Conservation (phyloP, 257 asterid genomes). For the Nicotiana knightiana region DNA sequence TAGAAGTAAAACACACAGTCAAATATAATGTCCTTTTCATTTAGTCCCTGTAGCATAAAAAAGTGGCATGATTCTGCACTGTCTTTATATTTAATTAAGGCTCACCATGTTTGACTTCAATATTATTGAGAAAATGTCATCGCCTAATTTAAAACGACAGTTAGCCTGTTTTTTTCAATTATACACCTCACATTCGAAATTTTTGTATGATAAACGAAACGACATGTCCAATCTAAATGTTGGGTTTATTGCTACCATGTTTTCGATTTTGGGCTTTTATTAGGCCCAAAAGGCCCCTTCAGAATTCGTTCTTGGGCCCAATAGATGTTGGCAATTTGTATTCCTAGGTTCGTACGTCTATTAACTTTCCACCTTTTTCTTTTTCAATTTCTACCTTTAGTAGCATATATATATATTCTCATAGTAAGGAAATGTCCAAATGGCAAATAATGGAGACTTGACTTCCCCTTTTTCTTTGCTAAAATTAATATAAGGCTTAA, state of each 20-base stretch:
- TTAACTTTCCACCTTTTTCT: neutral
- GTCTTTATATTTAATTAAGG: neutral
- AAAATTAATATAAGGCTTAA: neutral
- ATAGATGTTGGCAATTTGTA: neutral
- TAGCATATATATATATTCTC: neutral
- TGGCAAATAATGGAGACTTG: neutral
- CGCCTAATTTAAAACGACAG: too few relatives aligned
- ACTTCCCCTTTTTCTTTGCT: neutral
- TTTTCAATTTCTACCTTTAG: neutral
- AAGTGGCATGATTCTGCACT: neutral
- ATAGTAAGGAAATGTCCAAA: too few relatives aligned
- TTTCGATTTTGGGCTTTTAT: neutral
- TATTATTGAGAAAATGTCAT: too few relatives aligned
- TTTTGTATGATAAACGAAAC: neutral
- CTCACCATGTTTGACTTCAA: neutral
- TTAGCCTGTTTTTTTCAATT: too few relatives aligned
- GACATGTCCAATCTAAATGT: neutral
- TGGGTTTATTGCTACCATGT: neutral
- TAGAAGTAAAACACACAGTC: too few relatives aligned
- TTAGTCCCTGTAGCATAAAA: neutral
- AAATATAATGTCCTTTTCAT: neutral
- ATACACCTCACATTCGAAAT: too few relatives aligned
- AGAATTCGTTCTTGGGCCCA: neutral
- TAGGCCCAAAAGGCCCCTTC: neutral
- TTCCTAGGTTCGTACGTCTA: neutral